A percentile compares a stretch with the other conserved stretches of the same genome.
These are phyloP conservation scores for Phoma sp. DNA, from an alignment of 2,329 filamentous ascomycete genomes.

Conservation along the genomic window DNA sequence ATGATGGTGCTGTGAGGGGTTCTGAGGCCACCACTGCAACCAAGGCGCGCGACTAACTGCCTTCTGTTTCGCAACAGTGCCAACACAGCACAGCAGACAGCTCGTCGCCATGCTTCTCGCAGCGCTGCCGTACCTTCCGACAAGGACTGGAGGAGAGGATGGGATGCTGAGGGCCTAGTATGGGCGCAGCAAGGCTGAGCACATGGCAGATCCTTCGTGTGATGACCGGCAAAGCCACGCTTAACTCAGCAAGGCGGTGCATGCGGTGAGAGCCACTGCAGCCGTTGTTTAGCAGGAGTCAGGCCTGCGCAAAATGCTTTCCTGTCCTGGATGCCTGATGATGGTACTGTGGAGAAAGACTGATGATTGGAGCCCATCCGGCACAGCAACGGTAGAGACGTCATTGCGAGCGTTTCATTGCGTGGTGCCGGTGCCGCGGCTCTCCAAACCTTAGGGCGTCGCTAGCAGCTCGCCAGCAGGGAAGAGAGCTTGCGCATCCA, in stretches of 20 bases:
- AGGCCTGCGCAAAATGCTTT: slow-evolving; percentile 5
- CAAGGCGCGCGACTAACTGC: slow-evolving; percentile 15
- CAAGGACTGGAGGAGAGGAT: slow-evolving; percentile 2
- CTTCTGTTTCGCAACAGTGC: slow-evolving; percentile 27
- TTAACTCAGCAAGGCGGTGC: slow-evolving; percentile 20
- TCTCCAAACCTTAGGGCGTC: slow-evolving; percentile 19
- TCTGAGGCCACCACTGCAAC: slow-evolving; percentile 18
- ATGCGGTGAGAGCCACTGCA: slow-evolving; percentile 14
- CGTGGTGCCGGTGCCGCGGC: slow-evolving; percentile 14
- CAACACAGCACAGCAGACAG: slow-evolving; percentile 18
- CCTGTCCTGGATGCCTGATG: slow-evolving; percentile 20
- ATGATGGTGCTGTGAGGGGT: slow-evolving; percentile 11
- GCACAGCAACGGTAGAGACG: slow-evolving; percentile 23
- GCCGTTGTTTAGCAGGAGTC: slow-evolving; percentile 7
- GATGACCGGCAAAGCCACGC: slow-evolving; percentile 3
- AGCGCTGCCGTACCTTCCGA: slow-evolving; percentile 10
- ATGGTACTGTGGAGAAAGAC: slow-evolving; percentile 19
- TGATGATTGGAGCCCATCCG: slow-evolving; percentile 20
- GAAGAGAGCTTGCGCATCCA: slow-evolving; percentile 15
- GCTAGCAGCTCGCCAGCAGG: slow-evolving; percentile 22
- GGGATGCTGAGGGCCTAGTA: slow-evolving; percentile 2
- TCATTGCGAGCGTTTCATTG: slow-evolving; percentile 28
- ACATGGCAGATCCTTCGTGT: slow-evolving; percentile 8
- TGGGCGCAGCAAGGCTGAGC: slow-evolving; percentile 15
- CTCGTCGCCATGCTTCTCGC: slow-evolving; percentile 5